Base-by-base conservation (phyloP, 2,329 filamentous ascomycete genomes). In the Ascochyta viciae-villosae region DNA sequence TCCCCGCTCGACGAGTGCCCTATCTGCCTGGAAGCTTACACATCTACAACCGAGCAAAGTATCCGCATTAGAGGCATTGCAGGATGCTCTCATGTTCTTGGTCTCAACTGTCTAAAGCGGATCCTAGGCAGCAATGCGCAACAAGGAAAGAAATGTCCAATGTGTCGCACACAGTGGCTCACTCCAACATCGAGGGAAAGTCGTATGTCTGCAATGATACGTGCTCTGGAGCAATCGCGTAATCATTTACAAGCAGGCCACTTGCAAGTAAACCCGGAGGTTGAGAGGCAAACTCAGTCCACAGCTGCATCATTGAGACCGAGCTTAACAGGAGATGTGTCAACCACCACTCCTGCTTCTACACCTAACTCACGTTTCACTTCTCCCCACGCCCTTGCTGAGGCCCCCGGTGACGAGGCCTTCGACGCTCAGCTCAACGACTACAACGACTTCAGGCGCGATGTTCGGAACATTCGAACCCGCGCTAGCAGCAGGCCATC, bases 131-230 rank as follows among this genome's bases (percentile, higher is more conserved):
- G 16, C 12, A 39, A 50, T 9, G 52, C 58, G 1, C 22, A 22
- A 5, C 39, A 51, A 9, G 57, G 60, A n/a, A 68, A 64, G 51
- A 59, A 35, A 15, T 68, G 66, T 44, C 64, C 62, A 5, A 16
- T 67, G n/a, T 69, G 66, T 40, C 62, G 66, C 12, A 51, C 64
- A 2, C 16, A 62, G n/a, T 71, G 65, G 65, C 57, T 63, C 34
- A n/a, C 45, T 6, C 40, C 43, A 2, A 16, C 15, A 6, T 6
- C 24, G 4, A 19, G n/a, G 15, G 23, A 6, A 16, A 6, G 8
- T n/a, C 2, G 9, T n/a, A 9, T 35, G 15, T 6, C n/a, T 9
- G 15, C 33, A 16, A 9, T 9, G 15, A 35, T n/a, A n/a, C 33
- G 6, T 35, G 15, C 33, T 5, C 8, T 16, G 6, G 33, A 16